phyloP scores from a whole-genome alignment of 108 stramenopile genomes.

The Pseudonitzschia multiseries region DNA sequence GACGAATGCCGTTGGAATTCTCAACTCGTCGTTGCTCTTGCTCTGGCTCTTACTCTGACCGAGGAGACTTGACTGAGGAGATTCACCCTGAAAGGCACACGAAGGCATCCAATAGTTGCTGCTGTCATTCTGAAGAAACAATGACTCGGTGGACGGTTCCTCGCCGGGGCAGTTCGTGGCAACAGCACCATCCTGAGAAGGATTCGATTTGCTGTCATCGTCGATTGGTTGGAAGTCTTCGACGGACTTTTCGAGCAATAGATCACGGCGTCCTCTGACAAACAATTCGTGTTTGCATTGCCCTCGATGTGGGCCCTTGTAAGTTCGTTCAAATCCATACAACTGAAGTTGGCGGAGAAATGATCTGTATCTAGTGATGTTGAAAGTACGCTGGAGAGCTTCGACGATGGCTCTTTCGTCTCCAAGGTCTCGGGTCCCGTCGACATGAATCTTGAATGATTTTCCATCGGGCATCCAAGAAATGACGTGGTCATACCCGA shows the following conservation, averaged over 20 bases:
- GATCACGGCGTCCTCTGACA: conserved; percentile 1
- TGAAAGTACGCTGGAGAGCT: conserved; percentile 8
- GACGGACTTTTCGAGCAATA: conserved; percentile 3
- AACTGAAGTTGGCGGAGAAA: conserved; percentile 14
- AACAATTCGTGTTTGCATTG: conserved; percentile 8
- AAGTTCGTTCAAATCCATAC: conserved; percentile 5
- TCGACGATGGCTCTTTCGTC: conserved; percentile 6
- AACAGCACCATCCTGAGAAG: not conserved
- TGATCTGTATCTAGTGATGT: conserved; percentile 7
- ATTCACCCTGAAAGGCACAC: not conserved
- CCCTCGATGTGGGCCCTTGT: conserved; percentile 9
- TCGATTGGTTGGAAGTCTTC: conserved; percentile 3
- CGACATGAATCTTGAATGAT: conserved; percentile 40
- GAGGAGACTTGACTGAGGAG: not conserved
- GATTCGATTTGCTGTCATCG: not conserved
- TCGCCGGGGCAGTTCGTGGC: not conserved
- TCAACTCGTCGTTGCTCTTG: not conserved
- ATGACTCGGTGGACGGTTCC: not conserved
- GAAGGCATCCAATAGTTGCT: conserved; percentile 1
- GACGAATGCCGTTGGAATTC: not conserved
- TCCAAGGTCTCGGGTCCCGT: not conserved
- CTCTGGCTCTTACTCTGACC: not conserved
- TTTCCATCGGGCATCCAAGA: conserved; percentile 57
- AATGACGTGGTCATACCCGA: conserved; percentile 39
- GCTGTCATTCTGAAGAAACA: not conserved